A percentile compares a stretch with the other conserved stretches of the same genome.
Conservation (phyloP, 2,329 filamentous ascomycete genomes). For the Trichoderma sp. region DNA sequence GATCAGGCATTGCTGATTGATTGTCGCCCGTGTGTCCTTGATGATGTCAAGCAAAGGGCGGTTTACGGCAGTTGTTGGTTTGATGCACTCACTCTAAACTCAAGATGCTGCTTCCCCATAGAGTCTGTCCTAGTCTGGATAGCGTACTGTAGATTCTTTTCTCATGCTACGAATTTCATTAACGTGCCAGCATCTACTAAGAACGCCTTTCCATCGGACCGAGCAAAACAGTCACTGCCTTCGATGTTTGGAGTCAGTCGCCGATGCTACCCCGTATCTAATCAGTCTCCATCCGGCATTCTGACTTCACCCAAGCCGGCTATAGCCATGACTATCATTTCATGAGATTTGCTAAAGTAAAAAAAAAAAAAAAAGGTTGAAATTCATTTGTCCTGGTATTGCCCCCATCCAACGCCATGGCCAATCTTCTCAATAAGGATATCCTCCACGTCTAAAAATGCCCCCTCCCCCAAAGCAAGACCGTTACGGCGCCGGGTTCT, state of each 20-base stretch:
- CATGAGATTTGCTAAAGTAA: background rate
- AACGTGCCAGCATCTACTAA: background rate
- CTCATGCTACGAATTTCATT: background rate
- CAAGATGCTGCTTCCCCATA: background rate
- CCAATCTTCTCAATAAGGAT: slow-evolving; percentile 21
- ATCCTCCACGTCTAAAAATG: background rate
- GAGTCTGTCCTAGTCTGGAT: background rate
- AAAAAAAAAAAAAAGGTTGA: background rate
- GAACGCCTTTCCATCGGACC: background rate
- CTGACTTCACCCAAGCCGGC: background rate
- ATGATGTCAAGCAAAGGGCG: background rate
- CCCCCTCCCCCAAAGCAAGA: background rate
- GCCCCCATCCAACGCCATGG: slow-evolving; percentile 30
- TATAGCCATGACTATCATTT: background rate
- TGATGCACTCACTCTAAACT: too few relatives aligned
- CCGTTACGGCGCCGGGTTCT: slow-evolving; percentile 72
- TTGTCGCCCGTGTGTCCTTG: background rate
- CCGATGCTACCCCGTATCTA: background rate
- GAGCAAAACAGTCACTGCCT: background rate
- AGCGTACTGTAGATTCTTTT: background rate
- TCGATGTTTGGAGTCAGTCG: background rate
- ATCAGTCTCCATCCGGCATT: background rate
- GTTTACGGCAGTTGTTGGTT: background rate
- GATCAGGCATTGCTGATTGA: background rate
- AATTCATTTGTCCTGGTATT: slow-evolving; percentile 32